Conservation (phyloP, 371 early-diverging fungal genomes). For the Mucor mucedo region DNA sequence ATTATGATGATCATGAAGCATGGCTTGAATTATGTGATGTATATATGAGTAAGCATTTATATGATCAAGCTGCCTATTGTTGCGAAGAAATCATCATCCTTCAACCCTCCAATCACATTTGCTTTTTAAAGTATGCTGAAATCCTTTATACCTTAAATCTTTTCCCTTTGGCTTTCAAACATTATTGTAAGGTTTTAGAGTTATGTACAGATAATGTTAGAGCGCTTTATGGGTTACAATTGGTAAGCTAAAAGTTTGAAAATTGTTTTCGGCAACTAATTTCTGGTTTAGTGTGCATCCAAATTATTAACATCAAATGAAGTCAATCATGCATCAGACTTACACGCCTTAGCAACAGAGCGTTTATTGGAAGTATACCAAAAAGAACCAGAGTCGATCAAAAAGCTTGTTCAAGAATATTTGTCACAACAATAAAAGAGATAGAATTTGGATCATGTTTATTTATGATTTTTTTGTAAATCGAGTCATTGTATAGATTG, state of each 20-base stretch:
- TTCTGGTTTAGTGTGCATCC: conserved; percentile 36
- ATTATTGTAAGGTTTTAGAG: conserved; percentile 78
- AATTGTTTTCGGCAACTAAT: background rate
- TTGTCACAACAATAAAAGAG: conserved; percentile 22
- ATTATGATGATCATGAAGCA: conserved; percentile 83
- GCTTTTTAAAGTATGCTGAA: conserved; percentile 89
- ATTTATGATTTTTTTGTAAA: background rate
- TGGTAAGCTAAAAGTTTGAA: conserved; percentile 45
- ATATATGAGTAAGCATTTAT: conserved; percentile 72
- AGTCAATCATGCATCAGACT: conserved; percentile 51
- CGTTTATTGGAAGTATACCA: conserved; percentile 56
- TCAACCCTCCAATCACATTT: conserved; percentile 83
- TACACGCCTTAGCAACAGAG: conserved; percentile 70
- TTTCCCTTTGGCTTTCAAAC: conserved; percentile 68
- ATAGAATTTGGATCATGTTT: background rate
- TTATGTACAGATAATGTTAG: conserved; percentile 75
- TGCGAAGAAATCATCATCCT: conserved; percentile 88
- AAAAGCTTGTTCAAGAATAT: conserved; percentile 39
- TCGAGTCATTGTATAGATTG: background rate
- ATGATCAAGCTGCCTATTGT: conserved; percentile 87
- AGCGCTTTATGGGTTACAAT: conserved; percentile 77
- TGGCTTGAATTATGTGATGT: conserved; percentile 84
- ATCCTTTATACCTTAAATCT: conserved; percentile 72
- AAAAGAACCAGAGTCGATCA: conserved; percentile 24
- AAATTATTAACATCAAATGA: conserved; percentile 44